Evolutionary conservation across 768 basidiomycete species (phyloP).

Genomic region (Hemileccinum impolitum): DNA sequence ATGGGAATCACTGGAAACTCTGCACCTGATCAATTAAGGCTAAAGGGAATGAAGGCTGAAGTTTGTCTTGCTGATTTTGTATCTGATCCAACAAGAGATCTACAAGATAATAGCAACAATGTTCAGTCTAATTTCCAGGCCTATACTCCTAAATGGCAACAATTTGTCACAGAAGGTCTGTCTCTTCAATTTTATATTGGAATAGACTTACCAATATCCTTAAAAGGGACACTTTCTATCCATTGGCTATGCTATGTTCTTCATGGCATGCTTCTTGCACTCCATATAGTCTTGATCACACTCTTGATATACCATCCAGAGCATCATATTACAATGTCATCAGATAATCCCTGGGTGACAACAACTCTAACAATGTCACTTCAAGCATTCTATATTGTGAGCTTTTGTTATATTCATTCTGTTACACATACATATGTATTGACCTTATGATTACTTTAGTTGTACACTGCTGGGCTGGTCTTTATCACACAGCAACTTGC

Average conservation of each 20-base stretch:
- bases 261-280: not conserved
- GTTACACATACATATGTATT: too few species aligned
- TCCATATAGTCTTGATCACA: not conserved
- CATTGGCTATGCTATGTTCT: not conserved
- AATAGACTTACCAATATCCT: not conserved
- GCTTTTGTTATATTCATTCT: not conserved
- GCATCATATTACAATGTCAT: not conserved
- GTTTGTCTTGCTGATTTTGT: not conserved
- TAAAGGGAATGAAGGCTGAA: not conserved
- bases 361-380: not conserved
- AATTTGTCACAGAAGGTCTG: not conserved
- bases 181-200: not conserved
- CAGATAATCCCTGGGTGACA: not conserved
- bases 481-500: constrained; percentile 20
- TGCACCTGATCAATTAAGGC: not conserved
- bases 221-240: not conserved
- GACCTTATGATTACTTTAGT: not conserved
- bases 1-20: not conserved
- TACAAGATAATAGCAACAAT: not conserved
- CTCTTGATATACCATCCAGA: not conserved
- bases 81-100: not conserved
- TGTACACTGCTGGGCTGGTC: constrained; percentile 18
- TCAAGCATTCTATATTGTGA: not conserved
- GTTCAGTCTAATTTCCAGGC: not conserved
- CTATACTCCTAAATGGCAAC: not conserved